phyloP scores from a whole-genome alignment of 371 early-diverging fungal genomes.

The Apophysomyces elegans region DNA sequence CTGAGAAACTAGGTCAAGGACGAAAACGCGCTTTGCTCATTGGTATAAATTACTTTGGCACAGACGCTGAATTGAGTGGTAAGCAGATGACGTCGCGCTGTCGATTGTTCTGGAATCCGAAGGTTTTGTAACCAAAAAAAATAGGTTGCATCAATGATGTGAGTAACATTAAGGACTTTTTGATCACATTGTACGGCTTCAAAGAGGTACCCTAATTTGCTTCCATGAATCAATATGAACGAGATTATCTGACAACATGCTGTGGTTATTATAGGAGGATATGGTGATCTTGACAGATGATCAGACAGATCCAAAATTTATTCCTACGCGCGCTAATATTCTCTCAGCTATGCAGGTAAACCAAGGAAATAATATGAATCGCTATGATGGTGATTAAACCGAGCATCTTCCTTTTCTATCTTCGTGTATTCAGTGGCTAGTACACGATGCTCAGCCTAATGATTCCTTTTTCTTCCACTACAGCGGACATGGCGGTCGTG shows the following conservation, averaged over 20 bases:
- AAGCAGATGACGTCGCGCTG: constrained; percentile 9
- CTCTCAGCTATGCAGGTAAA: constrained; percentile 19
- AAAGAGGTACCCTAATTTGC: constrained; percentile 38
- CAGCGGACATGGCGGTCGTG: constrained; percentile 88
- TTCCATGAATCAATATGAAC: too few species aligned
- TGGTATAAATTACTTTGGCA: constrained; percentile 90
- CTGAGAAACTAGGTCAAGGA: constrained; percentile 46
- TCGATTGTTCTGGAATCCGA: not conserved
- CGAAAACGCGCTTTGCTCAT: constrained; percentile 85
- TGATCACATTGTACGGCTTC: constrained; percentile 69
- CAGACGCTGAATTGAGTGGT: constrained; percentile 68
- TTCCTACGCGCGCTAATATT: constrained; percentile 86
- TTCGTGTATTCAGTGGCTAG: constrained; percentile 79
- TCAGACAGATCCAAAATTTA: constrained; percentile 62
- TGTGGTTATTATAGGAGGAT: constrained; percentile 41
- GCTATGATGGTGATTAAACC: not conserved
- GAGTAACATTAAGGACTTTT: constrained; percentile 76
- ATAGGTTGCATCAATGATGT: constrained; percentile 94
- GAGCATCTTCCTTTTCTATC: constrained; percentile 21
- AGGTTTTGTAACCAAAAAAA: not conserved
- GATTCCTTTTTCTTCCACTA: constrained; percentile 91
- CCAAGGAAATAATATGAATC: not conserved
- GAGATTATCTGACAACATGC: too few species aligned
- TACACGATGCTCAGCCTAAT: constrained; percentile 79
- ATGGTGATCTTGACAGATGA: constrained; percentile 92